These are phyloP conservation scores for Penicillium sp. DNA, from an alignment of 2,329 filamentous ascomycete genomes.

Conservation along the genomic window DNA sequence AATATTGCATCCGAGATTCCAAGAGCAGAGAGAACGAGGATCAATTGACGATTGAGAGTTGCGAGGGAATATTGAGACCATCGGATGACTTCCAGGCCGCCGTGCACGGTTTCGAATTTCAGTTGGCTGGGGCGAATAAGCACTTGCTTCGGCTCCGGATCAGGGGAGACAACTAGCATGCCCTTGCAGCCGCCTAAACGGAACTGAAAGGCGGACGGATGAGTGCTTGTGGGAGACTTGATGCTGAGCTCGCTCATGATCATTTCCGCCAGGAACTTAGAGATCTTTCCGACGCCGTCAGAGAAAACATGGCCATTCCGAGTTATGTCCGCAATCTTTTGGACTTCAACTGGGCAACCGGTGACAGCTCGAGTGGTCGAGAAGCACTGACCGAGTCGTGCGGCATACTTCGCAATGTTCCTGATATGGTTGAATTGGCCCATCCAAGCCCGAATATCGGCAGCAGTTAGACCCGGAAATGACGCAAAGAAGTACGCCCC, in stretches of 20 bases:
- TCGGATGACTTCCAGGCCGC: constrained; percentile 79
- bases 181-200: constrained; percentile 91
- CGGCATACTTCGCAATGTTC: constrained; percentile 83
- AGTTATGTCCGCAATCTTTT: constrained; percentile 66
- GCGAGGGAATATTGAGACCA: constrained; percentile 73
- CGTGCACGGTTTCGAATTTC: constrained; percentile 73
- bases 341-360: constrained; percentile 57
- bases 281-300: constrained; percentile 94
- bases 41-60: constrained; percentile 84
- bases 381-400: constrained; percentile 89
- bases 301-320: constrained; percentile 71
- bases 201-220: constrained; percentile 86
- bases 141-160: constrained; percentile 64
- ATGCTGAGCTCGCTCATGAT: constrained; percentile 68
- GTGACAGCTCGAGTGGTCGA: constrained; percentile 80
- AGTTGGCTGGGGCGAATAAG: constrained; percentile 79
- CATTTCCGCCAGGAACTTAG: constrained; percentile 68
- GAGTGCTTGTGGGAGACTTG: constrained; percentile 49
- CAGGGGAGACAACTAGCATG: constrained; percentile 71
- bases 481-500: constrained; percentile 91
- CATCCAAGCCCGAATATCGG: constrained; percentile 81
- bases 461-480: constrained; percentile 63
- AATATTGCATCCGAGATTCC: constrained; percentile 70
- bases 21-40: constrained; percentile 75
- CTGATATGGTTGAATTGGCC: constrained; percentile 78